Conservation (phyloP, 2,329 filamentous ascomycete genomes). For the Claviceps arundinis region DNA sequence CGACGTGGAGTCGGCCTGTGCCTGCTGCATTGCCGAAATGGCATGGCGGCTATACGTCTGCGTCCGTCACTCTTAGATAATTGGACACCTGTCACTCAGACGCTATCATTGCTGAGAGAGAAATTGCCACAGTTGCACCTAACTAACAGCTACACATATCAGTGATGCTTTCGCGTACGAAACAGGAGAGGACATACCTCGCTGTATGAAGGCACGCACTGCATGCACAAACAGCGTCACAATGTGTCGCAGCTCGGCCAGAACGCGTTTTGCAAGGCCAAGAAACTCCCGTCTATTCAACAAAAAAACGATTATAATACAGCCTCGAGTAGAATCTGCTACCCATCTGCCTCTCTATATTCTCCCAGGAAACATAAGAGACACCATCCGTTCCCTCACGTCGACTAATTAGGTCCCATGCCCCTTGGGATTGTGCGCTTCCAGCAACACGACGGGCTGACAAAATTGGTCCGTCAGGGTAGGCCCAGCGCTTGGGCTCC, state of each 20-base stretch:
- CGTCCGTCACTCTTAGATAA: too few relatives aligned
- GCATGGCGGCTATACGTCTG: too few relatives aligned
- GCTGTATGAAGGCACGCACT: too few relatives aligned
- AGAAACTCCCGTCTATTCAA: conserved; percentile 7
- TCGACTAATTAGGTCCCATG: background rate
- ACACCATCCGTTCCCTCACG: conserved; percentile 2
- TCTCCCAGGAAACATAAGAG: conserved; percentile 11
- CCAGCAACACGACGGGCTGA: background rate
- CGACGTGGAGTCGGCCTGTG: background rate
- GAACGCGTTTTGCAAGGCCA: background rate
- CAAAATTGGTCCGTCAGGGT: background rate
- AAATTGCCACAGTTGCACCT: too few relatives aligned
- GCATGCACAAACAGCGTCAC: too few relatives aligned
- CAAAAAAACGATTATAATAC: conserved; percentile 19
- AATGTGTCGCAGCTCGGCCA: background rate
- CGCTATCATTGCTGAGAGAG: too few relatives aligned
- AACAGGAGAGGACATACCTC: too few relatives aligned
- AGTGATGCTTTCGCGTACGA: too few relatives aligned
- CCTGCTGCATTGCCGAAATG: background rate
- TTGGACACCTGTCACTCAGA: too few relatives aligned
- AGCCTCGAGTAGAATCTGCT: conserved; percentile 12
- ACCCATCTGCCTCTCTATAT: conserved; percentile 12
- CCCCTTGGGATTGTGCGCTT: background rate
- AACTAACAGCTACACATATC: too few relatives aligned
- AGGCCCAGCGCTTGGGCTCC: conserved; percentile 11